Conservation (phyloP, 2,329 filamentous ascomycete species). For the Fonsecaea erecta region DNA sequence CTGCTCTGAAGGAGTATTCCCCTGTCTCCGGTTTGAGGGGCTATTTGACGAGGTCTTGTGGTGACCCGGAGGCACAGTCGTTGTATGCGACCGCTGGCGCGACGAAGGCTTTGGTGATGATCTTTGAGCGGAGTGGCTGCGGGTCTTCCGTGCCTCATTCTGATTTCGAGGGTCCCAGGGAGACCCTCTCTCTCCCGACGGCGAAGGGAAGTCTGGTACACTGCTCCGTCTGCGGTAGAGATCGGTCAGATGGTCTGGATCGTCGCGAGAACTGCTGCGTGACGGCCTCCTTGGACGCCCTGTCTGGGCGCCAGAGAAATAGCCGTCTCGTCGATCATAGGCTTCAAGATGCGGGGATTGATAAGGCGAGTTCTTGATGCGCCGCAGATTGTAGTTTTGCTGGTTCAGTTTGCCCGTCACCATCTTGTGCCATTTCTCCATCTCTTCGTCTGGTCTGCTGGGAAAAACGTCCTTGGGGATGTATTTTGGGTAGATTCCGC, state of each 20-base stretch:
- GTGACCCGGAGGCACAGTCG: constrained; percentile 12
- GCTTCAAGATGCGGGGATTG: constrained; percentile 41
- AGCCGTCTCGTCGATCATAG: constrained; percentile 33
- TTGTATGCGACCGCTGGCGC: constrained; percentile 34
- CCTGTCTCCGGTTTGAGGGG: constrained; percentile 18
- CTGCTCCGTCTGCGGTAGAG: constrained; percentile 32
- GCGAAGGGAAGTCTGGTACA: constrained; percentile 35
- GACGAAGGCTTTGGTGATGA: constrained; percentile 18
- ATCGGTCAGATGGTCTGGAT: constrained; percentile 25
- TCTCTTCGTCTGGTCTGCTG: constrained; percentile 72
- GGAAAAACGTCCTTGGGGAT: constrained; percentile 75
- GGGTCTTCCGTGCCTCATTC: constrained; percentile 25
- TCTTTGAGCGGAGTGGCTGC: constrained; percentile 36
- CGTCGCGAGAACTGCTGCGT: constrained; percentile 31
- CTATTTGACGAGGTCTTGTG: constrained; percentile 18
- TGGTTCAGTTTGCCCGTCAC: constrained; percentile 73
- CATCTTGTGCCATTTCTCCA: constrained; percentile 81
- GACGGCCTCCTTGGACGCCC: constrained; percentile 20
- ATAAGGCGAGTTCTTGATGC: constrained; percentile 39
- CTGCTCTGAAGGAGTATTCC: constrained; percentile 17
- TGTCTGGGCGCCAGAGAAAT: constrained; percentile 30
- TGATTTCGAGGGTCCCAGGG: constrained; percentile 24
- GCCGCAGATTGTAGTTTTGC: constrained; percentile 58
- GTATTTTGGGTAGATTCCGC: constrained; percentile 62
- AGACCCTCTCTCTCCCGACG: constrained; percentile 28